Conservation (phyloP, 768 basidiomycete genomes). For the Lactifluus pinguis region DNA sequence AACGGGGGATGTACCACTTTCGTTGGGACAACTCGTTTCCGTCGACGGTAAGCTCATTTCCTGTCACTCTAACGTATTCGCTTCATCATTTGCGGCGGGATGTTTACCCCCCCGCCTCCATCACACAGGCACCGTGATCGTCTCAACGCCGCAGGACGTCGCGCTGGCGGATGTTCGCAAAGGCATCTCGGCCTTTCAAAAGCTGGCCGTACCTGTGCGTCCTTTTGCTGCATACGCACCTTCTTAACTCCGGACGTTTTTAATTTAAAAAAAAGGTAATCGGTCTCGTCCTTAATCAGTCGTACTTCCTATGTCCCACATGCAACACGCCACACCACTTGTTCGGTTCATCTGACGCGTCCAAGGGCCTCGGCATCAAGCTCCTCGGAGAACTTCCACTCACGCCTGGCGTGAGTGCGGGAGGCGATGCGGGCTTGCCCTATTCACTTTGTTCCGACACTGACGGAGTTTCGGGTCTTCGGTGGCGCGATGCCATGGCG, state of each 20-base stretch:
- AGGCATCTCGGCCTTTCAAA: conserved; percentile 87
- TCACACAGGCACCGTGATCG: conserved; percentile 72
- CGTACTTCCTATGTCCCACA: conserved; percentile 69
- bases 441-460: conserved; percentile 28
- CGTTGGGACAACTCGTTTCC: conserved; percentile 76
- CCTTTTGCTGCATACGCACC: neutral
- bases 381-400: conserved; percentile 79
- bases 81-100: neutral
- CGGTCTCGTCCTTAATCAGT: conserved; percentile 83
- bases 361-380: conserved; percentile 45
- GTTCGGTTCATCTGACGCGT: conserved; percentile 59
- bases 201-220: conserved; percentile 78
- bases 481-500: conserved; percentile 26
- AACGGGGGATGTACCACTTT: conserved; percentile 92
- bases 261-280: conserved; percentile 46
- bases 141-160: conserved; percentile 94
- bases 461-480: conserved; percentile 10
- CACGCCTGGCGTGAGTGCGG: conserved; percentile 59
- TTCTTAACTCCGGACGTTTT: too few relatives aligned
- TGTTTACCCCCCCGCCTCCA: neutral
- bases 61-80: neutral
- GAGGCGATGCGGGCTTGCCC: conserved; percentile 63
- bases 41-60: conserved; percentile 56
- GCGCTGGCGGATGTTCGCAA: conserved; percentile 87
- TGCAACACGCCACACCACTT: conserved; percentile 57